A percentile compares a stretch with the other conserved stretches of the same genome.
These are phyloP conservation scores for Baorangia bicolor DNA, from an alignment of 768 basidiomycete genomes.

Conservation along the genomic window DNA sequence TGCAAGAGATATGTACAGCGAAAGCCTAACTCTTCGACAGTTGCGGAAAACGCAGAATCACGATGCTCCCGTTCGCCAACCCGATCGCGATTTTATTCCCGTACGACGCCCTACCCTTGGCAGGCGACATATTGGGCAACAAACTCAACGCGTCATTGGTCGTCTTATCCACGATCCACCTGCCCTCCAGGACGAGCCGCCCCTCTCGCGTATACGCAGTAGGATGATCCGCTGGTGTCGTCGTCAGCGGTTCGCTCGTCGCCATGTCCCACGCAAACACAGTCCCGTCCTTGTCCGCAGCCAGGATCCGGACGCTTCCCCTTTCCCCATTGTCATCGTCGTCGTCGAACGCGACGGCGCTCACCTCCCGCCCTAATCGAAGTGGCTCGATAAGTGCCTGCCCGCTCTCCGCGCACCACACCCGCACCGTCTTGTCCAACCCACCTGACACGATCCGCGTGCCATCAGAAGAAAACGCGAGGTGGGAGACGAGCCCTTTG, in stretches of 20 bases:
- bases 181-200: constrained; percentile 15
- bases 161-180: constrained; percentile 26
- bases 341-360: constrained; percentile 26
- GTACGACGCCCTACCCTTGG: constrained; percentile 22
- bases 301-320: constrained; percentile 18
- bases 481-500: constrained; percentile 25
- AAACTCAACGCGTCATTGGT: constrained; percentile 15
- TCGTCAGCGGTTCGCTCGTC: constrained; percentile 20
- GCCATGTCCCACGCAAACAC: constrained; percentile 30
- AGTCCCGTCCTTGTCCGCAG: constrained; percentile 19
- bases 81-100: constrained; percentile 27
- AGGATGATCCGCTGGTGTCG: constrained; percentile 23
- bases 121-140: constrained; percentile 31
- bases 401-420: constrained; percentile 30
- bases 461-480: constrained; percentile 32
- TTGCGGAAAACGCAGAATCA: constrained; percentile 26
- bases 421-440: constrained; percentile 27
- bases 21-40: neutral
- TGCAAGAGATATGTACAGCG: neutral
- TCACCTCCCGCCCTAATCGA: constrained; percentile 18
- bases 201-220: constrained; percentile 1
- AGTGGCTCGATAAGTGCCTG: constrained; percentile 20
- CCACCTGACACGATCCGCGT: constrained; percentile 30
- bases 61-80: constrained; percentile 28
- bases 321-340: neutral